Evolutionary conservation across 768 basidiomycete species (phyloP).

Genomic region (Suillus subaureus): DNA sequence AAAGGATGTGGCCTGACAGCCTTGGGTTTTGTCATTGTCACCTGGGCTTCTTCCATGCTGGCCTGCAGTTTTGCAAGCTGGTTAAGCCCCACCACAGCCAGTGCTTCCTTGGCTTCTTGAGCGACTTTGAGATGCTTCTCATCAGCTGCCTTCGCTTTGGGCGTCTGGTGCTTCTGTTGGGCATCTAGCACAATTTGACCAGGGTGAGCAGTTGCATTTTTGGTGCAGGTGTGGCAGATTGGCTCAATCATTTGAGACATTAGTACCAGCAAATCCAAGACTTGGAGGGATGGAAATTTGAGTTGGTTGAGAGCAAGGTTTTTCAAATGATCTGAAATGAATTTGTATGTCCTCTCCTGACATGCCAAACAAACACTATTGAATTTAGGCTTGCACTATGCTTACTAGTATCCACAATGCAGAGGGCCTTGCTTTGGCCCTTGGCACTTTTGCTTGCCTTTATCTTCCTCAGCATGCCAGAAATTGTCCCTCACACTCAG

Average conservation of each 20-base stretch:
- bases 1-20: constrained; percentile 8
- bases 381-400: background rate
- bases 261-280: background rate
- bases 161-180: constrained; percentile 8
- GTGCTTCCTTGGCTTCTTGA: constrained; percentile 5
- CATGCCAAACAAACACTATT: background rate
- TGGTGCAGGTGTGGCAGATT: background rate
- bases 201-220: constrained; percentile 13
- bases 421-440: background rate
- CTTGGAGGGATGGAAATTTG: background rate
- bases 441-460: background rate
- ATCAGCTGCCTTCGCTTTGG: constrained; percentile 13
- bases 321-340: background rate
- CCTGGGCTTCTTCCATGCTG: background rate
- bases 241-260: background rate
- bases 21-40: background rate
- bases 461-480: background rate
- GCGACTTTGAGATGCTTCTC: constrained; percentile 11
- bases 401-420: background rate
- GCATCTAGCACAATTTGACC: constrained; percentile 10
- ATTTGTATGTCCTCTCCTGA: background rate
- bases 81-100: background rate
- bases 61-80: constrained; percentile 9
- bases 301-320: background rate
- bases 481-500: background rate